Conservation (phyloP, 192 early-diverging fungal species). For the Coemansia sp. region DNA sequence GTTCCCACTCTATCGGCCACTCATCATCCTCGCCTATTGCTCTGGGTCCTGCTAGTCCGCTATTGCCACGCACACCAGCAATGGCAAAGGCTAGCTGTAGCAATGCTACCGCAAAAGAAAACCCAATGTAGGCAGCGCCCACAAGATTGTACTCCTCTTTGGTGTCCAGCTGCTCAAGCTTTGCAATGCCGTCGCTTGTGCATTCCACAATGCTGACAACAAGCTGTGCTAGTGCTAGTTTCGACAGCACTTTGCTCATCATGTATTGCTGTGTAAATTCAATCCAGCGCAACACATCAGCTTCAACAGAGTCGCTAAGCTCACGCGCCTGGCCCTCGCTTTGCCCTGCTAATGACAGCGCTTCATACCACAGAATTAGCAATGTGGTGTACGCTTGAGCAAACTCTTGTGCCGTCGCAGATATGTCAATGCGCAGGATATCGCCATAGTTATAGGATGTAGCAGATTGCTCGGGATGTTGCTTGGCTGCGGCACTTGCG, state of each 20-base stretch:
- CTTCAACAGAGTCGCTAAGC: background rate
- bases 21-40: conserved; percentile 44
- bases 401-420: conserved; percentile 33
- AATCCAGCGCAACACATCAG: conserved; percentile 36
- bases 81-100: conserved; percentile 32
- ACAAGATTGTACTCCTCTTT: background rate
- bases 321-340: background rate
- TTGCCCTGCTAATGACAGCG: background rate
- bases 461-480: background rate
- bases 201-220: conserved; percentile 12
- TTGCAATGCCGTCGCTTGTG: conserved; percentile 7
- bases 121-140: conserved; percentile 21
- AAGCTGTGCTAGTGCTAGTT: conserved; percentile 17
- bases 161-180: conserved; percentile 11
- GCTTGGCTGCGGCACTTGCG: background rate
- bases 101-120: conserved; percentile 26
- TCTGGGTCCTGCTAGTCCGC: conserved; percentile 15
- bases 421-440: conserved; percentile 28
- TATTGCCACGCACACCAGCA: background rate
- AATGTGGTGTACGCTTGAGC: conserved; percentile 39
- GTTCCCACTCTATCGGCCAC: conserved; percentile 8
- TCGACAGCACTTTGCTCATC: conserved; percentile 2
- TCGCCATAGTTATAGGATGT: conserved; percentile 25
- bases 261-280: conserved; percentile 37
- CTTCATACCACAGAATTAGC: conserved; percentile 38